Base-by-base conservation (phyloP, 1,284 basidiomycete species). In the Pseudozyma hubeiensis region DNA sequence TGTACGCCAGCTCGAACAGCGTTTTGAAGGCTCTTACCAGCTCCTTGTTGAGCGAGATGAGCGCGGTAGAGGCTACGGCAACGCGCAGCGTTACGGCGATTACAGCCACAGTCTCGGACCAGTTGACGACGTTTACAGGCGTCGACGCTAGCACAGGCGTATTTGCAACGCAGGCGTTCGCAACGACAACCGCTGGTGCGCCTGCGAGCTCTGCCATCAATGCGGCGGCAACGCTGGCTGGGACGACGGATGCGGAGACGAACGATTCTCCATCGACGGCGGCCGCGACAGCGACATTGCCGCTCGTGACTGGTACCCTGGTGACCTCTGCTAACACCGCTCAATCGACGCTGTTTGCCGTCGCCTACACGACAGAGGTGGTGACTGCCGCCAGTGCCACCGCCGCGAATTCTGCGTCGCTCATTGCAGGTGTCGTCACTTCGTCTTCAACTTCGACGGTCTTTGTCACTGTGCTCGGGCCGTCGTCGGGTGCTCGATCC, bases 1-100 rank as follows among this genome's bases (percentile, higher is more conserved):
- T 60, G 5, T 31, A 64, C 11, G 73, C 73, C 31, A 74, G 71
- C 55, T 62, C 61, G 9, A 74, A 74, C 53, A 74, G 71, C 62
- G 71, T 74, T 4, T 35, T 54, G 19, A 45, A 33, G 16, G 24
- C 66, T 16, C 63, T 74, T 40, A 55, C 62, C 0, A 74, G 66
- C 61, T 73, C 70, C 35, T 16, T 73, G 44, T 57, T 61, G 52
- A 40, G 16, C 6, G 52, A 61, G 54, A 13, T 73, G 50, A 64
- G 70, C 44, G 31, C 34, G 35, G 31, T 46, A 2, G 60, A 73
- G 49, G 64, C 61, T 9, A 64, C 61, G n/a, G 64, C 64, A 17
- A 68, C 57, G 33, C 41, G 41, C 5, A 19, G 6, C 14, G 47
- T 73, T 14, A 55, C 61, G 3, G 70, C 60, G 7, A 64, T 73